Base-by-base conservation (phyloP, 2,329 filamentous ascomycete genomes). In the Microsporum ferrugineum region DNA sequence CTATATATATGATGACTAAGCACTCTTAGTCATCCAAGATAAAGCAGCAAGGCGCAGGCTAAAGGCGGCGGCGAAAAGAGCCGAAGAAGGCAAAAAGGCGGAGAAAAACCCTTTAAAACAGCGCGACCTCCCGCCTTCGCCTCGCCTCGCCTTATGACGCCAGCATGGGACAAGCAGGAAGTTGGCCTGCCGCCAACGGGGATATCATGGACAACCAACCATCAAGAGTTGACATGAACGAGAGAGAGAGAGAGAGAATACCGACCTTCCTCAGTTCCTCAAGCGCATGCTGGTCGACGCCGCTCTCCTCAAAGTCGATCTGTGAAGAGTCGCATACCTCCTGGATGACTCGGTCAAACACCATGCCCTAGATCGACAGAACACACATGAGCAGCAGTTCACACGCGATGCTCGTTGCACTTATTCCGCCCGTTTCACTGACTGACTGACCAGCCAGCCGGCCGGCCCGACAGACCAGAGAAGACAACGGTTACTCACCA, bases 261-360 rank as follows among this genome's bases (percentile, higher is more conserved):
- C 88, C 82, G 80, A 97, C 92, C 84, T 87, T 82, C 76, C 86
- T 87, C 80, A 99, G 80, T 74, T 96, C 89, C 67, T 92, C 85
- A 70, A 99, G 79, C 58, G 92, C 92, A 68, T 84, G 80, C 73
- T 92, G 88, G 69, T 95, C 90, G 66, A 97, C 88, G 69, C 94
- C 94, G 68, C 88, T 90, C 77, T 99, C 94, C 75, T 99, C 94
- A 73, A 99, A 97, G 76, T 97, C 94, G 71, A 92, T 88, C 71
- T 89, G 84, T 71, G 92, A 96, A 67, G 87, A 86, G 69, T 92
- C 88, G 75, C 96, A 89, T 71, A 99, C 91, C 78, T 88, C 88
- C 68, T 92, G 87, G 75, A 97, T 89, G 72, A 99, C 91, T 77
- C 94, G 89, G 65, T 87, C 80, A 71, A 96, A 99, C 71, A 97